Evolutionary conservation across 2,329 filamentous ascomycete species (phyloP).

Genomic region (Mycosphaerella sp.): DNA sequence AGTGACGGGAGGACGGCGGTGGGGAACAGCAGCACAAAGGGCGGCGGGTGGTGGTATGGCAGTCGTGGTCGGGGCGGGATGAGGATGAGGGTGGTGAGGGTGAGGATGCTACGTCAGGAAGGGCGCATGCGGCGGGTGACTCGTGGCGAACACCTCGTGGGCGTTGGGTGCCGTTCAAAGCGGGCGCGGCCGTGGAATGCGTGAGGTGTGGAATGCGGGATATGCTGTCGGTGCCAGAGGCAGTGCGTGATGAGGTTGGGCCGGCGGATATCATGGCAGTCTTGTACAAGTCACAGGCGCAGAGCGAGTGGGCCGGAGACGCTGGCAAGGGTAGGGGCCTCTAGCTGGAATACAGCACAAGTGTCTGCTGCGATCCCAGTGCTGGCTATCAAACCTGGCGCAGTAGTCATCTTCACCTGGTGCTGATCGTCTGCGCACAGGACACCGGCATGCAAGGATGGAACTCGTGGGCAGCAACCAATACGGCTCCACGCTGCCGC

Average conservation of each 20-base stretch:
- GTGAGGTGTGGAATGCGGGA: slow-evolving; percentile 20
- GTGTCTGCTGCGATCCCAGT: slow-evolving; percentile 2
- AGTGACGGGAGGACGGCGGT: not conserved
- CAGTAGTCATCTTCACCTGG: slow-evolving; percentile 9
- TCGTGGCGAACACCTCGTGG: slow-evolving; percentile 19
- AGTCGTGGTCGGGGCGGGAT: not conserved
- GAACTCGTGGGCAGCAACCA: slow-evolving; percentile 19
- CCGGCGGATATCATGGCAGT: slow-evolving; percentile 19
- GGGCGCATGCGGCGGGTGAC: slow-evolving; percentile 16
- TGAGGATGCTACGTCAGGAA: slow-evolving; percentile 15
- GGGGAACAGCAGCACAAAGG: not conserved
- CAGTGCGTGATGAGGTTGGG: slow-evolving; percentile 10
- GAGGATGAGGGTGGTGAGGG: not conserved
- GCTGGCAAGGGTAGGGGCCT: slow-evolving; percentile 13
- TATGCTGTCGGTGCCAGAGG: not conserved
- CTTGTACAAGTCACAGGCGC: slow-evolving; percentile 11
- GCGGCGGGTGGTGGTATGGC: not conserved
- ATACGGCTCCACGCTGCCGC: slow-evolving; percentile 11
- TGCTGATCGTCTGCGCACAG: slow-evolving; percentile 15
- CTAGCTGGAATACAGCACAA: not conserved
- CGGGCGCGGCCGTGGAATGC: slow-evolving; percentile 17
- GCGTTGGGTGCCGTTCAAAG: slow-evolving; percentile 5
- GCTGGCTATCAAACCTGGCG: slow-evolving; percentile 13
- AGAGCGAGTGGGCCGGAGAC: slow-evolving; percentile 16
- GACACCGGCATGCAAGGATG: slow-evolving; percentile 13